Evolutionary conservation across 2,329 filamentous ascomycete genomes (phyloP).

Genomic region (Scedosporium boydii): DNA sequence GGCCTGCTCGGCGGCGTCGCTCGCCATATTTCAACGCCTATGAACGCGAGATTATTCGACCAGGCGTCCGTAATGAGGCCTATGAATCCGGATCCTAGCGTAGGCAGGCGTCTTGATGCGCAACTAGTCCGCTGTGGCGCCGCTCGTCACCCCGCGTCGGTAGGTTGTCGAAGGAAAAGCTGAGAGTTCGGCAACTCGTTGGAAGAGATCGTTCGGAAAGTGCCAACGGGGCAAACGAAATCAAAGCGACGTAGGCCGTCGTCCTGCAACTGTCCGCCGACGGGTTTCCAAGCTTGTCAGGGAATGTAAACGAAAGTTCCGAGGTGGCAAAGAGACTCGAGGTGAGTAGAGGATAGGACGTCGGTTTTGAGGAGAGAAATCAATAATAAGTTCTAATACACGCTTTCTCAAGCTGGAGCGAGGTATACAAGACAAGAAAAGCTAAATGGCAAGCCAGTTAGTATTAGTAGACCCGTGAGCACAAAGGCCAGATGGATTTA

Average conservation of each 20-base stretch:
- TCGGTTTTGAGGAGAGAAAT: too few species aligned
- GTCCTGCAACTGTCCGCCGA: neutral
- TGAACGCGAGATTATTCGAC: neutral
- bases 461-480: neutral
- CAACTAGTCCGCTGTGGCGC: too few species aligned
- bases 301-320: too few species aligned
- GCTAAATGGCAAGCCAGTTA: neutral
- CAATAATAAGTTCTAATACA: too few species aligned
- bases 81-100: too few species aligned
- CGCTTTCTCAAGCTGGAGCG: too few species aligned
- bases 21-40: neutral
- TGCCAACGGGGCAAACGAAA: too few species aligned
- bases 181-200: neutral
- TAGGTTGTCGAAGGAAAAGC: neutral
- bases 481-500: neutral
- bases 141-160: neutral
- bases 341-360: too few species aligned
- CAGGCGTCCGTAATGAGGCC: too few species aligned
- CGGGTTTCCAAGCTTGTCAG: neutral
- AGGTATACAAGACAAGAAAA: too few species aligned
- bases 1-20: constrained; percentile 52
- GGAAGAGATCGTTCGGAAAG: neutral
- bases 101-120: too few species aligned
- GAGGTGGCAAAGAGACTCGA: too few species aligned
- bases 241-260: neutral